phyloP scores from a whole-genome alignment of 169 alveolate genomes.

The Plasmodium blacklocki region DNA sequence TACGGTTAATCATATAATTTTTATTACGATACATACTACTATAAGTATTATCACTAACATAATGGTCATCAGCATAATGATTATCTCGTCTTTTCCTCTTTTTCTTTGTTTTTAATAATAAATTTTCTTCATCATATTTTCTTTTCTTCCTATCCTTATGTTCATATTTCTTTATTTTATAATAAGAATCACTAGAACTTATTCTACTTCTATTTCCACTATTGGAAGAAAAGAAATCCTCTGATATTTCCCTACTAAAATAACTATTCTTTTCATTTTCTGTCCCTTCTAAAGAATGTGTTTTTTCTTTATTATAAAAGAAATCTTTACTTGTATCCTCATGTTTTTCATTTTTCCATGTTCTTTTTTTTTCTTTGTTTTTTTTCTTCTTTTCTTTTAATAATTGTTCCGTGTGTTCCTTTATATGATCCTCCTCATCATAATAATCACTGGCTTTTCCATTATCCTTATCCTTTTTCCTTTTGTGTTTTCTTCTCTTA shows the following conservation, averaged over 20 bases:
- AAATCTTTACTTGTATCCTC: constrained; percentile 5
- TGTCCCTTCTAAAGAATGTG: neutral
- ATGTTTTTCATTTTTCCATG: neutral
- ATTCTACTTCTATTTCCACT: neutral
- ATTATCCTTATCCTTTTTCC: neutral
- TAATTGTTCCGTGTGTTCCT: neutral
- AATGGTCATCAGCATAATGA: neutral
- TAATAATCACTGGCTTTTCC: neutral
- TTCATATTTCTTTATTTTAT: neutral
- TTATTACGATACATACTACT: constrained; percentile 8
- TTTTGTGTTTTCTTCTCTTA: constrained; percentile 1
- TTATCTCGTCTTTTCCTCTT: constrained; percentile 6
- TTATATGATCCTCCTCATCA: neutral
- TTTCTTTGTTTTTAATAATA: neutral
- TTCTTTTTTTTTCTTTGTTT: constrained; percentile 3
- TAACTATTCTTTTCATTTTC: neutral
- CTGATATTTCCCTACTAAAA: neutral
- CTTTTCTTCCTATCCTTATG: neutral
- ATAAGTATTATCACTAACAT: neutral
- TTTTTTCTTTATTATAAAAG: neutral
- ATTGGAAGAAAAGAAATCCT: neutral
- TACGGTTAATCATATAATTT: neutral
- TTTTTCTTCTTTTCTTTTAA: constrained; percentile 26
- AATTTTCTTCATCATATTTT: neutral
- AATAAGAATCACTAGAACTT: neutral